Evolutionary conservation across 1,284 basidiomycete genomes (phyloP).

Genomic region (Boletus mariae): DNA sequence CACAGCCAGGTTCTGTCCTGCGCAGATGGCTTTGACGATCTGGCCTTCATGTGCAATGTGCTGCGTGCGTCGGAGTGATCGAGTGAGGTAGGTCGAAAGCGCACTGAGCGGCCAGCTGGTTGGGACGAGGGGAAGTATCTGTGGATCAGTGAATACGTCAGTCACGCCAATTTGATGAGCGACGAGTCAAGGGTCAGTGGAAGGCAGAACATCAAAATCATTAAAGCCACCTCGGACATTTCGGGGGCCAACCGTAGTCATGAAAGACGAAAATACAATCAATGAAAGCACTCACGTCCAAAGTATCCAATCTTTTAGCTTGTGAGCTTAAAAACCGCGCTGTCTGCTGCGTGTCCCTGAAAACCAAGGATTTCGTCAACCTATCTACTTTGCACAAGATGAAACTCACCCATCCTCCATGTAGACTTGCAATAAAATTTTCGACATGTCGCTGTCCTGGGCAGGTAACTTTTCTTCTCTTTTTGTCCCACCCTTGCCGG

Average conservation of each 20-base stretch:
- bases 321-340: slow-evolving; percentile 75
- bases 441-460: slow-evolving; percentile 45
- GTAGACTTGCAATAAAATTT: slow-evolving; percentile 75
- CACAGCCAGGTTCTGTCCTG: slow-evolving; percentile 66
- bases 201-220: neutral
- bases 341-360: slow-evolving; percentile 52
- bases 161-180: neutral
- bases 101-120: slow-evolving; percentile 69
- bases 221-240: neutral
- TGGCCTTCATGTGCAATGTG: slow-evolving; percentile 68
- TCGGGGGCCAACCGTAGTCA: neutral
- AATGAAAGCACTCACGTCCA: slow-evolving; percentile 54
- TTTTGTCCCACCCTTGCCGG: slow-evolving; percentile 3
- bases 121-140: slow-evolving; percentile 74
- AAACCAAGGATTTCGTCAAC: slow-evolving; percentile 1
- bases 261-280: neutral
- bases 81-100: slow-evolving; percentile 73
- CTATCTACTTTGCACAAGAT: neutral
- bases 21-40: slow-evolving; percentile 68
- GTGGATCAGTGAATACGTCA: slow-evolving; percentile 3
- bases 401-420: slow-evolving; percentile 64
- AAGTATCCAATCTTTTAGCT: slow-evolving; percentile 70
- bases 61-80: slow-evolving; percentile 73
- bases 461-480: slow-evolving; percentile 2
- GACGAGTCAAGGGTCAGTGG: neutral